Evolutionary conservation across 2,329 filamentous ascomycete genomes (phyloP).

Genomic region (Alternaria panax): DNA sequence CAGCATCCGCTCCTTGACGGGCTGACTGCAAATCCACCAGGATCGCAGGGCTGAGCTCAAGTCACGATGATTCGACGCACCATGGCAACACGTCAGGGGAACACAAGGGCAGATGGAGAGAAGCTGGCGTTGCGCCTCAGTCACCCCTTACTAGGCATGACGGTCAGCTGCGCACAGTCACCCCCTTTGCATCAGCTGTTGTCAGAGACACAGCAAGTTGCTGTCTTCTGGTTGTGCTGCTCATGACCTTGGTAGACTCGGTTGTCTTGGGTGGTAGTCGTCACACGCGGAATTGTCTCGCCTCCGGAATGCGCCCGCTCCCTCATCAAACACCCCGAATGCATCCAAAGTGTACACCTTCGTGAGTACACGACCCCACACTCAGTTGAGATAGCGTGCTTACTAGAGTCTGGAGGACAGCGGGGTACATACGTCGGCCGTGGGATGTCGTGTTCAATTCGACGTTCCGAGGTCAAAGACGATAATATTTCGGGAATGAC

Average conservation of each 20-base stretch:
- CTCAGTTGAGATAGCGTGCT: conserved; percentile 7
- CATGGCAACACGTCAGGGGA: conserved; percentile 11
- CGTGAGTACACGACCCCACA: background rate
- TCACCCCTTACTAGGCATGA: conserved; percentile 26
- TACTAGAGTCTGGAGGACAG: conserved; percentile 13
- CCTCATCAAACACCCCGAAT: background rate
- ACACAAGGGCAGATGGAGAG: conserved; percentile 14
- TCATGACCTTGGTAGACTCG: background rate
- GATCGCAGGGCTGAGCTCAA: background rate
- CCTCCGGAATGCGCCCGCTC: background rate
- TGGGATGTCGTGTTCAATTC: conserved; percentile 23
- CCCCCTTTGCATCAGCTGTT: conserved; percentile 16
- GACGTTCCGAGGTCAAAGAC: conserved; percentile 30
- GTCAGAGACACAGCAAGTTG: conserved; percentile 11
- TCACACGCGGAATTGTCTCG: conserved; percentile 2
- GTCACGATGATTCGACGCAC: conserved; percentile 2
- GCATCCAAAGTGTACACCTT: background rate
- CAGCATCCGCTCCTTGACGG: background rate
- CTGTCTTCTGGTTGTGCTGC: background rate
- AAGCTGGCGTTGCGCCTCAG: conserved; percentile 13
- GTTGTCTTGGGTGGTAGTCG: background rate
- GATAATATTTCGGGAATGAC: conserved; percentile 37
- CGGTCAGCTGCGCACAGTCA: conserved; percentile 24
- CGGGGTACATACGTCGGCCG: conserved; percentile 31
- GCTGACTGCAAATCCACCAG: conserved; percentile 8